A percentile compares a stretch with the other conserved stretches of the same genome.
Evolutionary conservation across 1,284 basidiomycete species (phyloP).

Genomic region (Ganoderma lucidum): DNA sequence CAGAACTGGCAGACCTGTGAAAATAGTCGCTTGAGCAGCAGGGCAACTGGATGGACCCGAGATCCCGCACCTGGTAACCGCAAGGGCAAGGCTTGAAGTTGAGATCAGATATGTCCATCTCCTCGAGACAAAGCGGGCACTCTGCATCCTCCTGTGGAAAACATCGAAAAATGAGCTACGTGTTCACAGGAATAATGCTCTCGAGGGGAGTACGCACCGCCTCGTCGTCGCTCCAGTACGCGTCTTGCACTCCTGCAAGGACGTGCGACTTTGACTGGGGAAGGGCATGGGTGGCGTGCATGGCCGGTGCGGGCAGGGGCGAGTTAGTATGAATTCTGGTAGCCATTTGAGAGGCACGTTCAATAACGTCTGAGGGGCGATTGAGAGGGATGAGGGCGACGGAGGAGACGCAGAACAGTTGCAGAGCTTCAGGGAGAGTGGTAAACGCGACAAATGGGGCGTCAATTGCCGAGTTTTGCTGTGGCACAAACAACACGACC

Average conservation of each 20-base stretch:
- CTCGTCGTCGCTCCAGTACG: constrained; percentile 98
- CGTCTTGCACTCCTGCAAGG: constrained; percentile 92
- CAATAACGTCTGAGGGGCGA: constrained; percentile 21
- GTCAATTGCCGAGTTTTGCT: constrained; percentile 34
- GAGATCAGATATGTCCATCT: constrained; percentile 98
- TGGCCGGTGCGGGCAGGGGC: constrained; percentile 74
- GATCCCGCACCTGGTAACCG: constrained; percentile 87
- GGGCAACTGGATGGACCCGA: background rate
- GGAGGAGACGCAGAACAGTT: constrained; percentile 12
- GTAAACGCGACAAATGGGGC: constrained; percentile 36
- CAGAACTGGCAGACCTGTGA: constrained; percentile 97
- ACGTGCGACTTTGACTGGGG: constrained; percentile 86
- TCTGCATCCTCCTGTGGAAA: constrained; percentile 89
- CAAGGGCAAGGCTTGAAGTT: constrained; percentile 99
- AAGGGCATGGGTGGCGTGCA: constrained; percentile 71
- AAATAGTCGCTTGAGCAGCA: constrained; percentile 4
- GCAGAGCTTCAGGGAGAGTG: constrained; percentile 24
- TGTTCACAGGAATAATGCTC: constrained; percentile 16
- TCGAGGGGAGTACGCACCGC: constrained; percentile 37
- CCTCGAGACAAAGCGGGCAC: constrained; percentile 98
- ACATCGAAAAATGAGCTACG: background rate
- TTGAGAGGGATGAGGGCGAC: constrained; percentile 30
- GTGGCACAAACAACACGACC: constrained; percentile 37
- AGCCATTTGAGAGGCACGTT: constrained; percentile 42
- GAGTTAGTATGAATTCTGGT: constrained; percentile 53